A percentile compares a stretch with the other conserved stretches of the same genome.
These are phyloP conservation scores for Fomitopsis betulina DNA, from an alignment of 1,284 basidiomycete genomes.

Conservation along the genomic window DNA sequence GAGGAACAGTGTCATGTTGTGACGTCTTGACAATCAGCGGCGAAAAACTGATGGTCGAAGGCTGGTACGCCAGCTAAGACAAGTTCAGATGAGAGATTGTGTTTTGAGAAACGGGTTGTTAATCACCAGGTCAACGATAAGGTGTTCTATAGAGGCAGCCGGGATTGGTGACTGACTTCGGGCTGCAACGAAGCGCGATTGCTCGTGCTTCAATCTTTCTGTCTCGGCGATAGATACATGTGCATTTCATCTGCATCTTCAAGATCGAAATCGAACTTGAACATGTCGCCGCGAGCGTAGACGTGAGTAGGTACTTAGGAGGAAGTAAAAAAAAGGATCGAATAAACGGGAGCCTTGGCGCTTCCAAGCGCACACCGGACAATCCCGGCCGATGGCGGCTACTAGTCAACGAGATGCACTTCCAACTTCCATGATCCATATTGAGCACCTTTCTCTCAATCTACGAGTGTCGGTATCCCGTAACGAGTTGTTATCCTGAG, in stretches of 20 bases:
- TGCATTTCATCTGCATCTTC: slow-evolving; percentile 31
- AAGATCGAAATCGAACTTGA: slow-evolving; percentile 55
- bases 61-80: slow-evolving; percentile 5
- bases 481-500: too few species aligned
- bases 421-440: too few species aligned
- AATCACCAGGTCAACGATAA: slow-evolving; percentile 31
- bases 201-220: not conserved
- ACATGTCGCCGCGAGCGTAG: slow-evolving; percentile 31
- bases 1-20: slow-evolving; percentile 37
- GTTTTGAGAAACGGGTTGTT: not conserved
- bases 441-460: too few species aligned
- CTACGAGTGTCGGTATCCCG: too few species aligned
- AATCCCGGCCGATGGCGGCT: too few species aligned
- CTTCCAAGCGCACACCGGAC: too few species aligned
- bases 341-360: too few species aligned
- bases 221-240: not conserved
- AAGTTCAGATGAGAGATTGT: not conserved
- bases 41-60: slow-evolving; percentile 38
- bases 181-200: not conserved
- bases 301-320: too few species aligned
- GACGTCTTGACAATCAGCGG: slow-evolving; percentile 44
- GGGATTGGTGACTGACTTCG: not conserved
- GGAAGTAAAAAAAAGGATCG: too few species aligned
- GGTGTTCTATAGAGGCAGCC: slow-evolving; percentile 29
- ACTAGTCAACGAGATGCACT: too few species aligned